Percentiles rank a stretch among this genome's conserved stretches.
Evolutionary conservation across 2,329 filamentous ascomycete species (phyloP).

Genomic region (Fusarium piperis): DNA sequence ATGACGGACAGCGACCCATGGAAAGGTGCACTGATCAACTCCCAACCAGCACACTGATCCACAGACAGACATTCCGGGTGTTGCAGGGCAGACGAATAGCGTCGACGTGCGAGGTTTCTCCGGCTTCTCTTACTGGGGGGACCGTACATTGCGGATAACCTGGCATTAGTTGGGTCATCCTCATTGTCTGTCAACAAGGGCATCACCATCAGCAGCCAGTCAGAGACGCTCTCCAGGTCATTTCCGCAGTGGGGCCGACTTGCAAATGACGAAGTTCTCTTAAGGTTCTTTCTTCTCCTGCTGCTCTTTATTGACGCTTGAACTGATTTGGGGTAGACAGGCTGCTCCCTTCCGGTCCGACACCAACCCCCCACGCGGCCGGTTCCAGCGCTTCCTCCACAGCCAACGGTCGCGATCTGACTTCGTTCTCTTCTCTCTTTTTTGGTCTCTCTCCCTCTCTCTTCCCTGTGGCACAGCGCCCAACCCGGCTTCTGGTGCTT

Average conservation of each 20-base stretch:
- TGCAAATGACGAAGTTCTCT: constrained; percentile 31
- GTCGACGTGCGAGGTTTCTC: constrained; percentile 24
- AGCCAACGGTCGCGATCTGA: constrained; percentile 18
- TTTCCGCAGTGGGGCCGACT: constrained; percentile 27
- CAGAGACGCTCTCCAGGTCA: constrained; percentile 23
- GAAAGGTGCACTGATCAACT: neutral
- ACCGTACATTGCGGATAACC: neutral
- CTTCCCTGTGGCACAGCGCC: neutral
- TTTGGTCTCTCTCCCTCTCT: neutral
- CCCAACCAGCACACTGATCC: neutral
- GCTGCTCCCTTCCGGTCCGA: neutral
- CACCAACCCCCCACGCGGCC: constrained; percentile 11
- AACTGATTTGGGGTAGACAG: constrained; percentile 17
- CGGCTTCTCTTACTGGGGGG: constrained; percentile 24
- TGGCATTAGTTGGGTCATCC: neutral
- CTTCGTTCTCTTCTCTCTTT: constrained; percentile 6
- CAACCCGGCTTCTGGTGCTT: constrained; percentile 6
- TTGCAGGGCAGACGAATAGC: constrained; percentile 31
- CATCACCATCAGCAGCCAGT: constrained; percentile 30
- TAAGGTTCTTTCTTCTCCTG: constrained; percentile 27
- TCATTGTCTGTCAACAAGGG: constrained; percentile 11
- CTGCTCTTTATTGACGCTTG: constrained; percentile 9
- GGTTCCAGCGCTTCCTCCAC: constrained; percentile 27
- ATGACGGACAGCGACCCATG: constrained; percentile 17
- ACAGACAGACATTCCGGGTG: neutral